Percentiles rank a stretch among this genome's conserved stretches.
Evolutionary conservation across 768 basidiomycete genomes (phyloP).

Genomic region (Rhizopogon sp.): DNA sequence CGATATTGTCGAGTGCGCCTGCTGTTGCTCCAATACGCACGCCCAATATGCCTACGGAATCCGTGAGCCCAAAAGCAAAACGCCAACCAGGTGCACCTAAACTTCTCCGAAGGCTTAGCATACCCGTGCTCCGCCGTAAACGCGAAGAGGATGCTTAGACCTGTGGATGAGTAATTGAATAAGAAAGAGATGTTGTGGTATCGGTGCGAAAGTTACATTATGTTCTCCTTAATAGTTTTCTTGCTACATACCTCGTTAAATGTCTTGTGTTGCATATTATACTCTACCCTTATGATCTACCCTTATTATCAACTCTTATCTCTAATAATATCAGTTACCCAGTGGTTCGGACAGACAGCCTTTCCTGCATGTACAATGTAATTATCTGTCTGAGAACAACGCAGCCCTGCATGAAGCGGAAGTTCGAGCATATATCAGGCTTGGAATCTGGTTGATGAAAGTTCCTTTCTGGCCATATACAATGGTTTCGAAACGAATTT

Average conservation of each 20-base stretch:
- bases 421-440: no score
- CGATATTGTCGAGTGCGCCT: slow-evolving; percentile 13
- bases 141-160: slow-evolving; percentile 1
- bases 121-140: slow-evolving; percentile 24
- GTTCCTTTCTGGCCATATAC: no score
- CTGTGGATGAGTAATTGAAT: no score
- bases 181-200: not conserved
- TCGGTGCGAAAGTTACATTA: no score
- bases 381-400: no score
- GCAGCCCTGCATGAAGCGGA: no score
- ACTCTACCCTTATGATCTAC: not conserved
- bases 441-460: no score
- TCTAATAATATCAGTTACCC: no score
- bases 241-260: not conserved
- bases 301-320: no score
- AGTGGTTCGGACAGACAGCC: no score
- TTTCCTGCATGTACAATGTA: no score
- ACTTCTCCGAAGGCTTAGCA: slow-evolving; percentile 23
- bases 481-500: no score
- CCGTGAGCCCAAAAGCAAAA: slow-evolving; percentile 3
- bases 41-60: not conserved
- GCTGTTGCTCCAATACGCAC: slow-evolving; percentile 3
- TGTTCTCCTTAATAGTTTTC: not conserved
- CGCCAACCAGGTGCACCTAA: slow-evolving; percentile 11
- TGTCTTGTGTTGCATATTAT: not conserved